Conservation (phyloP, 768 basidiomycete genomes). For the Neoboletus magnificus region DNA sequence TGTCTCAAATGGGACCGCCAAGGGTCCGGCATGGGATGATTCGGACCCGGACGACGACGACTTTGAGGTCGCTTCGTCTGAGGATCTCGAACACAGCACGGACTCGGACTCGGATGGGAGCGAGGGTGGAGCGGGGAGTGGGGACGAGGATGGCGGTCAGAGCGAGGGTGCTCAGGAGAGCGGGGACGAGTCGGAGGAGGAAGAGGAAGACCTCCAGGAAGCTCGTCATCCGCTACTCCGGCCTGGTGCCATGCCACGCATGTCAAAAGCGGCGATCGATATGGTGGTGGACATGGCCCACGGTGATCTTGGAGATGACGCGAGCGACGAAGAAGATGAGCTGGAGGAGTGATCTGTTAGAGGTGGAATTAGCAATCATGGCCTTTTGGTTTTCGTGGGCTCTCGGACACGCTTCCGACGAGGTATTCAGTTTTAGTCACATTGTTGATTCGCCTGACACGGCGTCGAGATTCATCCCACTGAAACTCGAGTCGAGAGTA, state of each 20-base stretch:
- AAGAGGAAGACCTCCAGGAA: conserved; percentile 48
- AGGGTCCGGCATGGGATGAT: conserved; percentile 32
- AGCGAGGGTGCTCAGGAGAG: conserved; percentile 34
- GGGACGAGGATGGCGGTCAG: conserved; percentile 30
- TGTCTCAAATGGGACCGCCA: conserved; percentile 12
- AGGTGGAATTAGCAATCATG: background rate
- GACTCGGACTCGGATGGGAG: conserved; percentile 37
- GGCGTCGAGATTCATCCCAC: background rate
- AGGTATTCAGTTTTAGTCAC: background rate
- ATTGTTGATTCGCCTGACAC: background rate
- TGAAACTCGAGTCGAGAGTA: too few species aligned
- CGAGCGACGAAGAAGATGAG: conserved; percentile 44
- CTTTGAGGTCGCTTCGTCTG: conserved; percentile 35
- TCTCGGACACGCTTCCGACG: background rate
- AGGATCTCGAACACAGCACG: conserved; percentile 44
- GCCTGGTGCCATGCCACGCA: conserved; percentile 64
- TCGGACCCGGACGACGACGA: conserved; percentile 35
- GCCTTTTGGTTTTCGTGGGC: background rate
- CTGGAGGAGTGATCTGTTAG: conserved; percentile 39
- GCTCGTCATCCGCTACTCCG: conserved; percentile 60
- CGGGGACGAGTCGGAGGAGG: conserved; percentile 39
- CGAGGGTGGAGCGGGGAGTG: conserved; percentile 16
- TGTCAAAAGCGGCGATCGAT: conserved; percentile 66
- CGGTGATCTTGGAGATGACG: conserved; percentile 44
- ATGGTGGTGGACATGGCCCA: conserved; percentile 62